These are phyloP conservation scores for Acer saccharum DNA, from an alignment of 345 rosid genomes.

Conservation along the genomic window DNA sequence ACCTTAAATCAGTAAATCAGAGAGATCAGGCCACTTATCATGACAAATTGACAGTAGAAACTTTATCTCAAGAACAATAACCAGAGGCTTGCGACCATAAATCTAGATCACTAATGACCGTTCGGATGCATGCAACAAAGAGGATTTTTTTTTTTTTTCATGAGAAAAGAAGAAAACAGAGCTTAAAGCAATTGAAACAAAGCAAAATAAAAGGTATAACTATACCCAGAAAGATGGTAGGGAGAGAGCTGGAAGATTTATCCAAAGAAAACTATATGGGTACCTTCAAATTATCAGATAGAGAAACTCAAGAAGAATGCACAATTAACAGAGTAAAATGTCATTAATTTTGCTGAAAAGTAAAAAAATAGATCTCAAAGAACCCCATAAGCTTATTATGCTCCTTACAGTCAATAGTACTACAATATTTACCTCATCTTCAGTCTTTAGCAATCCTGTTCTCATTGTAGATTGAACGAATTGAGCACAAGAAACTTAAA, in stretches of 20 bases:
- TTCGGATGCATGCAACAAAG: background rate
- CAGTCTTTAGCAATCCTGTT: constrained; percentile 61
- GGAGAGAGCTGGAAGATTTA: background rate
- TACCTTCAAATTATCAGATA: background rate
- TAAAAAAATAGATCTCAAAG: background rate
- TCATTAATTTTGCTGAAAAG: background rate
- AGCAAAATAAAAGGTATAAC: background rate
- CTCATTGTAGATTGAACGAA: constrained; percentile 35
- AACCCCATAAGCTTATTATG: background rate
- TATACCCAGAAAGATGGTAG: background rate
- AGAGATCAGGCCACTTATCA: background rate
- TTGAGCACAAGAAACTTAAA: background rate
- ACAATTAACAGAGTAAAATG: background rate
- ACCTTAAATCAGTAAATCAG: background rate
- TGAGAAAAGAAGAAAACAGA: background rate
- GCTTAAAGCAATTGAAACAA: background rate
- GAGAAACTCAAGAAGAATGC: no score
- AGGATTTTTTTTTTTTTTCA: background rate
- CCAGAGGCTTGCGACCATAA: background rate
- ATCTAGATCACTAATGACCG: background rate
- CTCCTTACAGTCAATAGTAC: background rate
- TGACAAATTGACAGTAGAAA: background rate
- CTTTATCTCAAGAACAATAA: background rate
- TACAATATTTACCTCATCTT: constrained; percentile 46
- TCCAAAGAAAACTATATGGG: background rate